Evolutionary conservation across 805 yeast genomes (phyloP).

Genomic region (Sugiyamaella floridensis): DNA sequence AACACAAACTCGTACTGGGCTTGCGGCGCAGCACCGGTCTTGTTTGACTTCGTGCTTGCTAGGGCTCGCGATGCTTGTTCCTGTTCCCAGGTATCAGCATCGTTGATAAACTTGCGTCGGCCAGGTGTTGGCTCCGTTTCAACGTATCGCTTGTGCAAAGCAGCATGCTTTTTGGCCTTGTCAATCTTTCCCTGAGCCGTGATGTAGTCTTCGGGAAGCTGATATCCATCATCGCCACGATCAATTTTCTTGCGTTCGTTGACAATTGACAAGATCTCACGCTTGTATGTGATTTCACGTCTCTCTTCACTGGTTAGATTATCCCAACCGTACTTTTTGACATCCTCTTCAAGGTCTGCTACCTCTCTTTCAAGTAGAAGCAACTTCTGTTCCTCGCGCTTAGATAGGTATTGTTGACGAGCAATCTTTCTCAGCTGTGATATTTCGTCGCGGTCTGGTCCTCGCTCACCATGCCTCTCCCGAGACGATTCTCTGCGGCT

Average conservation of each 20-base stretch:
- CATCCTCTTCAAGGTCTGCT: slow-evolving; percentile 42
- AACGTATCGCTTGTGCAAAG: slow-evolving; percentile 37
- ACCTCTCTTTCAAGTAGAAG: slow-evolving; percentile 42
- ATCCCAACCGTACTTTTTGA: slow-evolving; percentile 48
- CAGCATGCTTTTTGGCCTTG: slow-evolving; percentile 45
- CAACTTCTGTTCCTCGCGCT: slow-evolving; percentile 44
- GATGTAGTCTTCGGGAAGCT: slow-evolving; percentile 52
- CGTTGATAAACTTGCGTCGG: slow-evolving; percentile 17
- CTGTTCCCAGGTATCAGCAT: slow-evolving; percentile 43
- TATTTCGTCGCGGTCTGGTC: slow-evolving; percentile 10
- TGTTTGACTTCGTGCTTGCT: slow-evolving; percentile 35
- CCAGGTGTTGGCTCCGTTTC: slow-evolving; percentile 6
- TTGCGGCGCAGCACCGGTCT: slow-evolving; percentile 36
- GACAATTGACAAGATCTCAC: slow-evolving; percentile 42
- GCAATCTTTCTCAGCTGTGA: slow-evolving; percentile 40
- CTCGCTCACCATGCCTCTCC: neutral
- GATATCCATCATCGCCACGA: slow-evolving; percentile 36
- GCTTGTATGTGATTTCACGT: slow-evolving; percentile 45
- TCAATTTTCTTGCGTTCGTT: slow-evolving; percentile 36
- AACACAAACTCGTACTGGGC: slow-evolving; percentile 67
- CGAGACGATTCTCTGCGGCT: slow-evolving; percentile 1
- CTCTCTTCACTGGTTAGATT: slow-evolving; percentile 43
- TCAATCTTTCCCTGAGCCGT: slow-evolving; percentile 49
- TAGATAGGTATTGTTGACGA: slow-evolving; percentile 41
- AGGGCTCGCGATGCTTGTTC: slow-evolving; percentile 43